phyloP scores from a whole-genome alignment of 352 stramenopile genomes.

The Blastocystis hominis region DNA sequence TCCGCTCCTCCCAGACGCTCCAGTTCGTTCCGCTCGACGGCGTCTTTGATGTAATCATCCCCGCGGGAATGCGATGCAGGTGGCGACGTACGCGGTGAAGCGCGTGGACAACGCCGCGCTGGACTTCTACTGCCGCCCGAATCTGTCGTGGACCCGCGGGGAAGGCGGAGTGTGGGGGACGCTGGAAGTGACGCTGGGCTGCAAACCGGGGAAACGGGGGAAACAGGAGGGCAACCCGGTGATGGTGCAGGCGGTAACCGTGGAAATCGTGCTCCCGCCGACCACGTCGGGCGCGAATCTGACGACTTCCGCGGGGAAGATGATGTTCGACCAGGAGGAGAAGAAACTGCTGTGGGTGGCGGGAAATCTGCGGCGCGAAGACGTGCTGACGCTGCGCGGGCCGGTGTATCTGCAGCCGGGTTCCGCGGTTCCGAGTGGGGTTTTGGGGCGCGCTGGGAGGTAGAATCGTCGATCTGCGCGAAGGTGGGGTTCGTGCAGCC shows the following conservation, averaged over 20 bases:
- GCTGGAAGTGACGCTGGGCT: slow-evolving; percentile 25
- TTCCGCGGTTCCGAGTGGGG: background rate
- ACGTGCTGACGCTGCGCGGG: background rate
- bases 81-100: background rate
- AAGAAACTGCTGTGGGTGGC: background rate
- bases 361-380: background rate
- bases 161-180: background rate
- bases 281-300: background rate
- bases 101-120: background rate
- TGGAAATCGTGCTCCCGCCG: background rate
- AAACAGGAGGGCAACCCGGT: slow-evolving; percentile 34
- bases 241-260: background rate
- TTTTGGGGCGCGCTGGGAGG: background rate
- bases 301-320: background rate
- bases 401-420: background rate
- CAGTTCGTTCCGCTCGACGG: slow-evolving; percentile 20
- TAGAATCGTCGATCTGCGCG: slow-evolving; percentile 1
- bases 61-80: background rate
- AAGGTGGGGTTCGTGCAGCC: background rate
- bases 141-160: background rate
- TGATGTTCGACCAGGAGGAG: slow-evolving; percentile 14
- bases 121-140: background rate
- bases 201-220: background rate
- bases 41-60: background rate
- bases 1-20: background rate